phyloP scores from a whole-genome alignment of 495 filamentous ascomycete genomes.

The Aspergillus avenaceus region DNA sequence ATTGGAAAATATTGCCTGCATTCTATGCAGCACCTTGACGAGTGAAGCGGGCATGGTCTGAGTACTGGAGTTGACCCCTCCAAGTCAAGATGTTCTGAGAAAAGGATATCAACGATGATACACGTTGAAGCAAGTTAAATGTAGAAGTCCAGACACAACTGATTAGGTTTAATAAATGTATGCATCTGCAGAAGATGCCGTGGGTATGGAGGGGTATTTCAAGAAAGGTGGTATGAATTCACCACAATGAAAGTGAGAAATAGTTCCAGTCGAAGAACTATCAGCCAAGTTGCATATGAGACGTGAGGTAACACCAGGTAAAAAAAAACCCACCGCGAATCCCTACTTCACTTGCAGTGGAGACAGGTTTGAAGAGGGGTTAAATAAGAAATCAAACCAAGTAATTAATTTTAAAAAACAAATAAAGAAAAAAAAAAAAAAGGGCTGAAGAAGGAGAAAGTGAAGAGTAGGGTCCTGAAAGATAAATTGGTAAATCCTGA shows the following conservation, averaged over 20 bases:
- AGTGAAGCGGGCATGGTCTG: slow-evolving; percentile 40
- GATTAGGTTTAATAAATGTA: slow-evolving; percentile 14
- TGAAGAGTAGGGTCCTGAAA: neutral
- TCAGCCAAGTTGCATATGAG: slow-evolving; percentile 10
- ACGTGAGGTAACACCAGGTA: slow-evolving; percentile 17
- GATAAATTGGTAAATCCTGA: neutral
- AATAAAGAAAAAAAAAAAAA: slow-evolving; percentile 6
- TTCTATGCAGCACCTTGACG: slow-evolving; percentile 42
- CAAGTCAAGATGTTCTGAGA: too few relatives aligned
- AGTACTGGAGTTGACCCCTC: too few relatives aligned
- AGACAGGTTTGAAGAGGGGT: slow-evolving; percentile 1
- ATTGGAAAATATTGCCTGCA: slow-evolving; percentile 53
- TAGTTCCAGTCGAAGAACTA: slow-evolving; percentile 3
- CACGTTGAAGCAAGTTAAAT: neutral
- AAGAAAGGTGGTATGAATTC: too few relatives aligned
- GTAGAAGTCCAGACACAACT: slow-evolving; percentile 5
- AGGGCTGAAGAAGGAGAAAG: neutral
- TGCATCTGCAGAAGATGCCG: slow-evolving; percentile 2
- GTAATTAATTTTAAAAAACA: neutral
- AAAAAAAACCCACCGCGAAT: slow-evolving; percentile 4
- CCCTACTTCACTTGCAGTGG: slow-evolving; percentile 9
- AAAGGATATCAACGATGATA: too few relatives aligned
- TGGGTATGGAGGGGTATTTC: too few relatives aligned
- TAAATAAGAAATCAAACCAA: neutral
- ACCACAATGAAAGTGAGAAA: neutral